Evolutionary conservation across 2,329 filamentous ascomycete genomes (phyloP).

Genomic region (Fusarium illudens): DNA sequence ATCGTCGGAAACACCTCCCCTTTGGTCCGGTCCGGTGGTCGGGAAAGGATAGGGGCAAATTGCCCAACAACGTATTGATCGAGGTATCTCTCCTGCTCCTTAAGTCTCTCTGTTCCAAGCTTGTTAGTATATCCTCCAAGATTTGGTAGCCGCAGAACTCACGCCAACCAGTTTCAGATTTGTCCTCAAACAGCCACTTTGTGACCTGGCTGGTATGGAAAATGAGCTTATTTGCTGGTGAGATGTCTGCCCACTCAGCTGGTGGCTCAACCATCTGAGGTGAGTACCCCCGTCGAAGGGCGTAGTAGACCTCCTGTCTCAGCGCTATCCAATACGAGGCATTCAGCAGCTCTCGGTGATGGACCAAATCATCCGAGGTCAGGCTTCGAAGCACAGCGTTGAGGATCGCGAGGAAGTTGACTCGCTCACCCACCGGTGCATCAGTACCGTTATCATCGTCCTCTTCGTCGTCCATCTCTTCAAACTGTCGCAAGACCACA

Average conservation of each 20-base stretch:
- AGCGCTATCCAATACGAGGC: conserved; percentile 37
- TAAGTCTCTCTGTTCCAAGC: conserved; percentile 6
- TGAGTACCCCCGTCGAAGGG: conserved; percentile 14
- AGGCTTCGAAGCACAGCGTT: conserved; percentile 32
- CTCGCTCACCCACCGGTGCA: background rate
- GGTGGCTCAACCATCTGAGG: conserved; percentile 35
- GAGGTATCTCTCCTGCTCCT: conserved; percentile 31
- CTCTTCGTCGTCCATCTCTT: conserved; percentile 33
- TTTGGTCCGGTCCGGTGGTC: background rate
- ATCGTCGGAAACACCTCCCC: conserved; percentile 33
- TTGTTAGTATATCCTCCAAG: accelerated
- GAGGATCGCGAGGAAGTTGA: conserved; percentile 28
- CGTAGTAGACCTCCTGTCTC: conserved; percentile 34
- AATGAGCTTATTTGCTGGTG: conserved; percentile 30
- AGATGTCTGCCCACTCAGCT: conserved; percentile 30
- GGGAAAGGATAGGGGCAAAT: conserved; percentile 22
- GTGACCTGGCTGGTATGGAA: conserved; percentile 32
- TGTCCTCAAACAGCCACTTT: conserved; percentile 29
- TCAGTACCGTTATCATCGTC: conserved; percentile 1
- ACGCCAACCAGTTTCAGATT: conserved; percentile 32
- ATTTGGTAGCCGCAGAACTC: accelerated
- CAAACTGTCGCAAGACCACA: conserved; percentile 30
- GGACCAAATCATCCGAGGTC: conserved; percentile 17
- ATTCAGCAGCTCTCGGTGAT: conserved; percentile 12
- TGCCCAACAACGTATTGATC: background rate